Evolutionary conservation across 1,284 basidiomycete genomes (phyloP).

Genomic region (Tilletia horrida): DNA sequence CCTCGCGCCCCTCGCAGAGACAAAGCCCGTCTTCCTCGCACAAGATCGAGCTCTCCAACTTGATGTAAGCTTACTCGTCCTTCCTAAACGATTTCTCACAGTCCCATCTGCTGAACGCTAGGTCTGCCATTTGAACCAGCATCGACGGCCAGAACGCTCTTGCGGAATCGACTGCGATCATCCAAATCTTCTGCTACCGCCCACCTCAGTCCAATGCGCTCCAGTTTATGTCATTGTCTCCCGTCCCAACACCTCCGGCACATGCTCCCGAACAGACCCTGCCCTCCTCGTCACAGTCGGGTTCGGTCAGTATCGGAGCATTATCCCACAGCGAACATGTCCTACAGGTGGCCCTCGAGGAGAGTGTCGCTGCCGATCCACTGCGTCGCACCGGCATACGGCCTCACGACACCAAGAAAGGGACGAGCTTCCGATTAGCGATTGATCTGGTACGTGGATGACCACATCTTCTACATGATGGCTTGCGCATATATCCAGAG

Average conservation of each 20-base stretch:
- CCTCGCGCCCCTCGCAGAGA: neutral
- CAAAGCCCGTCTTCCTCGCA: too few relatives aligned
- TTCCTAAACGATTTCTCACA: too few relatives aligned
- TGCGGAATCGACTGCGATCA: neutral
- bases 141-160: neutral
- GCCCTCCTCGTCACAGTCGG: neutral
- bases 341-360: constrained; percentile 30
- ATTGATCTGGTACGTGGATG: constrained; percentile 20
- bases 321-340: constrained; percentile 18
- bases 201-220: constrained; percentile 60
- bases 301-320: constrained; percentile 14
- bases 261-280: constrained; percentile 23
- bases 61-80: neutral
- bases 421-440: neutral
- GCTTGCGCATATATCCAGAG: too few relatives aligned
- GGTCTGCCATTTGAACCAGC: neutral
- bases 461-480: too few relatives aligned
- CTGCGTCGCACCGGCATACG: neutral
- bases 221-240: constrained; percentile 63
- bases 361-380: constrained; percentile 34
- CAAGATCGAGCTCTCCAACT: neutral
- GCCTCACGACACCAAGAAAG: neutral
- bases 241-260: constrained; percentile 51
- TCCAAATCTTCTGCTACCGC: constrained; percentile 58
- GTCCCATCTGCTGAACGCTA: neutral